phyloP scores from a whole-genome alignment of 2,329 filamentous ascomycete species.

The Rhinocladiella similis region DNA sequence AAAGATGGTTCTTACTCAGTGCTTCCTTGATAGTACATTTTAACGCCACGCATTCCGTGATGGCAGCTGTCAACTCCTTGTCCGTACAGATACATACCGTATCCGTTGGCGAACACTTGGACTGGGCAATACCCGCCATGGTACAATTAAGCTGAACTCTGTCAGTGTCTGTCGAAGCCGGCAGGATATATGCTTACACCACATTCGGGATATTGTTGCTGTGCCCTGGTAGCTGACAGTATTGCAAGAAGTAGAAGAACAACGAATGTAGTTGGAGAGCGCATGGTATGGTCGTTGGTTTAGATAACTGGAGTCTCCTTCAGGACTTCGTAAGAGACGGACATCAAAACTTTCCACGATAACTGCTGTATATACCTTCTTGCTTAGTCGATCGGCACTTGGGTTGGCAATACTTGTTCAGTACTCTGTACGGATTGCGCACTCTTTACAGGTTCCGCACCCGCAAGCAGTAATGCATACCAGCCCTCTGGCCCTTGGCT shows the following conservation, averaged over 20 bases:
- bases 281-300: background rate
- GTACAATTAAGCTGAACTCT: slow-evolving; percentile 12
- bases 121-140: slow-evolving; percentile 34
- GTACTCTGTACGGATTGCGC: too few species aligned
- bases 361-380: too few species aligned
- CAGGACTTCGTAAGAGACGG: too few species aligned
- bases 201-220: slow-evolving; percentile 11
- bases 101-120: slow-evolving; percentile 40
- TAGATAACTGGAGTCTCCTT: too few species aligned
- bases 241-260: background rate
- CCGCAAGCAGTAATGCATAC: too few species aligned
- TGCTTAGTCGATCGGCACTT: too few species aligned
- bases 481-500: too few species aligned
- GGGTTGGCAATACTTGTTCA: too few species aligned
- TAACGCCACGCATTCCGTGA: slow-evolving; percentile 37
- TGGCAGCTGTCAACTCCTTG: slow-evolving; percentile 32
- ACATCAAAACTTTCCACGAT: too few species aligned
- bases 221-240: background rate
- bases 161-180: background rate
- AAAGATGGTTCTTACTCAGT: slow-evolving; percentile 32
- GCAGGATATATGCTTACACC: slow-evolving; percentile 3
- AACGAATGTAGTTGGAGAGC: background rate
- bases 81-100: slow-evolving; percentile 43
- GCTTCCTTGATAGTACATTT: slow-evolving; percentile 41
- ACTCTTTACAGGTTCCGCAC: too few species aligned